Evolutionary conservation across 106 monocot species (phyloP), one percentile per base, ranked within the genome.

Genomic region (Dendrobium nobile): DNA sequence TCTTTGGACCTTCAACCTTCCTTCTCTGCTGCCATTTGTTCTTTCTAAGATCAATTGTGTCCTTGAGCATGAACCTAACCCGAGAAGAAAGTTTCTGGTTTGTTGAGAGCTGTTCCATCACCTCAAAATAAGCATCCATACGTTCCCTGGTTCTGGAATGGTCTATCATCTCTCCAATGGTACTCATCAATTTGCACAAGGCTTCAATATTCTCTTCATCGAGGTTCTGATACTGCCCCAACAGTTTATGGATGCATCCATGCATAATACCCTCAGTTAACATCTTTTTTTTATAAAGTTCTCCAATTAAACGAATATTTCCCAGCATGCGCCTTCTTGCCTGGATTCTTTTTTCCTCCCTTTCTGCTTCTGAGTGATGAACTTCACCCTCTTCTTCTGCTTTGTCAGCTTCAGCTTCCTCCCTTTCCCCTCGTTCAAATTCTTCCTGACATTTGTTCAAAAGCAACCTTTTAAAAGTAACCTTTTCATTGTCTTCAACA

Each of bases 1-100:
- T 98, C 89, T 98, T 94, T 41, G 94, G 97, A 9, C 94, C 94
- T 72, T 98, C 97, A 56, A 95, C 87, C 80, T 98, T 98, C 73
- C 92, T 89, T 75, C 94, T 90, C 72, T 89, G 86, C 68, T 94
- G 89, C 97, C 97, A 98, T 67, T 82, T 92, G 64, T 98, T 94
- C 74, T 78, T 89, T 82, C 94, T 92, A 27, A 98, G 84, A 84
- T 98, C 97, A 82, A 94, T 98, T 72, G 84, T 75, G 87, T 98
- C 97, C 77, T 79, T 86, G n/a, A 98, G 54, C 92, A 98, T 91
- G 81, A 98, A 98, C 55, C 93, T 90, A 56, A 94, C 82, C n/a
- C 92, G 85, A 68, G 93, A 89, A 9, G 93, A 89, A 43, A 93
- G 78, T 11, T 87, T 92, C 73, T 79, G 87, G 33, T 87, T 90